A percentile compares a stretch with the other conserved stretches of the same genome.
Evolutionary conservation across 768 basidiomycete species (phyloP).

Genomic region (Boletus rex-veris): DNA sequence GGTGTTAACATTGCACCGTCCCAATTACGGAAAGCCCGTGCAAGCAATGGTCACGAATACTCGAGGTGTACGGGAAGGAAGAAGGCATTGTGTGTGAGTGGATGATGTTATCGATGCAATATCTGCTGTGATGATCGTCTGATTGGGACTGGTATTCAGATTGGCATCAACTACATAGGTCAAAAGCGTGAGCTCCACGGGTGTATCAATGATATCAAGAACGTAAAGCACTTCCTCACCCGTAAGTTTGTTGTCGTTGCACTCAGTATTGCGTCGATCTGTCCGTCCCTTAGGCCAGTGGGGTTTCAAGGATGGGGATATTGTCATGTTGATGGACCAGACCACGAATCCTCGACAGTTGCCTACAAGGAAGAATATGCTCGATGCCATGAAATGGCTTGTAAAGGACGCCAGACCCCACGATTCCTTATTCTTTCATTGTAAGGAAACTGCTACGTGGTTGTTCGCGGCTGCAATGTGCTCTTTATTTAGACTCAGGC

Average conservation of each 20-base stretch:
- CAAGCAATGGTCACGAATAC: conserved; percentile 32
- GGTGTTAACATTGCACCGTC: conserved; percentile 2
- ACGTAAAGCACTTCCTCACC: conserved; percentile 65
- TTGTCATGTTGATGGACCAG: conserved; percentile 55
- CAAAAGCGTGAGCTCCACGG: conserved; percentile 62
- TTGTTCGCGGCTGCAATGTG: neutral
- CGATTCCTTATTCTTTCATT: conserved; percentile 79
- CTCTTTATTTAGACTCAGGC: conserved; percentile 65
- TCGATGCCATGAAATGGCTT: conserved; percentile 63
- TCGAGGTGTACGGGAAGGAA: conserved; percentile 49
- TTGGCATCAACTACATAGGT: conserved; percentile 78
- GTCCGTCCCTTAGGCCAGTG: conserved; percentile 34
- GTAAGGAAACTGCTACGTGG: conserved; percentile 22
- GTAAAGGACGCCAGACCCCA: conserved; percentile 63
- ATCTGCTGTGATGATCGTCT: neutral
- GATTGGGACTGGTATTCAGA: conserved; percentile 36
- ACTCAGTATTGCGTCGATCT: neutral
- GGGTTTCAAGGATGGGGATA: conserved; percentile 50
- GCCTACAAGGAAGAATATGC: conserved; percentile 53
- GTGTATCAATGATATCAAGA: conserved; percentile 78
- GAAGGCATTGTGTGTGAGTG: conserved; percentile 46
- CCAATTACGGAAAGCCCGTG: conserved; percentile 1
- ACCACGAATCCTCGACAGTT: conserved; percentile 39
- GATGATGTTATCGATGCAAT: neutral
- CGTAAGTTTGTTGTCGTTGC: conserved; percentile 35